These are phyloP conservation scores for Naganishia sp. DNA, from an alignment of 1,284 basidiomycete species.

Conservation along the genomic window DNA sequence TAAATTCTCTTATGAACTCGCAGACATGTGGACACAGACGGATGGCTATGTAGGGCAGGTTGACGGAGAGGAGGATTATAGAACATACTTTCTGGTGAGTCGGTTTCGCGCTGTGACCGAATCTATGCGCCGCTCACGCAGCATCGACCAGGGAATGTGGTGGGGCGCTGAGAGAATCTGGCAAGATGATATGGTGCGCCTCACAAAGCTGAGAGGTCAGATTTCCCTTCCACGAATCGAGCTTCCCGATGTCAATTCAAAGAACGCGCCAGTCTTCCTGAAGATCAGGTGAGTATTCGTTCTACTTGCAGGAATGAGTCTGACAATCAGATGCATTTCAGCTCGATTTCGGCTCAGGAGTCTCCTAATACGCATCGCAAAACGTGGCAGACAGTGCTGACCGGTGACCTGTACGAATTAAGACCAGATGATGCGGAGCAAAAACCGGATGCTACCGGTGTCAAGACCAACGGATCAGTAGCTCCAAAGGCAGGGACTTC, in stretches of 20 bases:
- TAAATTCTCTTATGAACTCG: slow-evolving; percentile 24
- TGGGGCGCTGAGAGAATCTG: slow-evolving; percentile 24
- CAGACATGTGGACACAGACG: slow-evolving; percentile 26
- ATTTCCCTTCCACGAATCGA: slow-evolving; percentile 2
- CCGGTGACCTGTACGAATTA: slow-evolving; percentile 18
- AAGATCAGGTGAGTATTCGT: slow-evolving; percentile 6
- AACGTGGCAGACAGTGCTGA: slow-evolving; percentile 19
- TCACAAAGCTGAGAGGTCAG: slow-evolving; percentile 5
- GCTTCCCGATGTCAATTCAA: background rate
- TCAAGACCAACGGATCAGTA: no score
- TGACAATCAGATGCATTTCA: background rate
- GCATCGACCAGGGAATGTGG: slow-evolving; percentile 14
- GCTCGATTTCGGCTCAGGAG: background rate
- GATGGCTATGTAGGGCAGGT: slow-evolving; percentile 22
- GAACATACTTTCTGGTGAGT: slow-evolving; percentile 23
- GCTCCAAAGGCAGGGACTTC: background rate
- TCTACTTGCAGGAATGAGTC: background rate
- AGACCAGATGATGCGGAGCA: background rate
- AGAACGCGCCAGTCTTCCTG: slow-evolving; percentile 18
- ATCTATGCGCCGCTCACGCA: no score
- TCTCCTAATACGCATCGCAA: slow-evolving; percentile 2
- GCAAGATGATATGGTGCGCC: slow-evolving; percentile 22
- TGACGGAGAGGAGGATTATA: slow-evolving; percentile 12
- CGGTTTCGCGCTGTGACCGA: background rate
- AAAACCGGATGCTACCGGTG: background rate